Base-by-base conservation (phyloP, 371 early-diverging fungal genomes). In the Mortierella sp. region DNA sequence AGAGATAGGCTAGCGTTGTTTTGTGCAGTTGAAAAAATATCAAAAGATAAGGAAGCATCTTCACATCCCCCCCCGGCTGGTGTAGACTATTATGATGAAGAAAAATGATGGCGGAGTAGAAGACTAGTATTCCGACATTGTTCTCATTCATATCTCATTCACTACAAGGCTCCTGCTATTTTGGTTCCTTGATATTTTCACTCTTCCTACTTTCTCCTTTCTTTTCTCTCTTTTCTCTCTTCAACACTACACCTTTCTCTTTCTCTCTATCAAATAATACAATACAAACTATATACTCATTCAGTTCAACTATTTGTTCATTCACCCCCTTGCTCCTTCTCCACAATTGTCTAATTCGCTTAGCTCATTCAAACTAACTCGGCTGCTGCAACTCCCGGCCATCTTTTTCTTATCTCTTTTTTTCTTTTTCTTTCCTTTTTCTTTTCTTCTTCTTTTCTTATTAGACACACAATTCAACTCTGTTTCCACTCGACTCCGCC, bases 401-500 rank as follows among this genome's bases (percentile, higher is more conserved):
- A n/a, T n/a, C n/a, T n/a, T n/a, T n/a, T 29, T 64, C 47, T 28
- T 47, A 26, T 49, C 63, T 51, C 26, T 34, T 22, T 34, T 31
- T 32, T 10, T 37, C 40, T 43, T 13, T 53, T 54, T 42, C 51
- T 23, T 47, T 28, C 56, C 55, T 42, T 31, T 32, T 10, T 37
- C 40, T 43, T 13, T 53, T 54, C 29, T 37, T 23, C 34, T 28
- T 45, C 55, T 42, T 7, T 28, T 19, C 40, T 40, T 28, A 51
- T 23, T 26, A n/a, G 23, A n/a, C 23, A n/a, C n/a, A 17, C 15
- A 13, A 17, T n/a, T 45, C n/a, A 45, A 17, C n/a, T 17, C n/a
- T 9, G 12, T 45, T 15, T 45, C 3, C 45, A n/a, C 3, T 45
- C n/a, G 51, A 49, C 63, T 45, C 49, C 47, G 62, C 62, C 62